These are phyloP conservation scores for Rhamnella rubrinervis DNA, from an alignment of 331 rosid species.

Conservation along the genomic window DNA sequence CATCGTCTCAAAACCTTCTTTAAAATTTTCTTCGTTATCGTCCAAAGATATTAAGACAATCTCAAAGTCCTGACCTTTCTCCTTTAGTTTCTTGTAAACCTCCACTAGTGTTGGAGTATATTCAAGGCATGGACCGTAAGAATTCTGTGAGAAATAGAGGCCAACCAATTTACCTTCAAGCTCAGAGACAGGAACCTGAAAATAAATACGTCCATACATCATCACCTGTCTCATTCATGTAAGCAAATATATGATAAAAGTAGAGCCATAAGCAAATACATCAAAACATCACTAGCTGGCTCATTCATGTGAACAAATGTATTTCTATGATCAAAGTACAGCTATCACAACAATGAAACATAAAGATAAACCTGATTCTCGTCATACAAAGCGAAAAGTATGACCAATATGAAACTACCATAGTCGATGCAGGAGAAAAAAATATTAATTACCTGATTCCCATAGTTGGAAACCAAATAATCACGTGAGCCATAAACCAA, in stretches of 20 bases:
- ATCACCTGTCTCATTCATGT: too few relatives aligned
- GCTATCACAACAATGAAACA: too few relatives aligned
- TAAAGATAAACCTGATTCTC: background rate
- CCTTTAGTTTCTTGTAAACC: constrained; percentile 35
- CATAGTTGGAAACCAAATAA: constrained; percentile 31
- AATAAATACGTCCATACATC: background rate
- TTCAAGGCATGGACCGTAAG: constrained; percentile 20
- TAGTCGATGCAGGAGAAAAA: too few relatives aligned
- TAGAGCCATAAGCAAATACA: background rate
- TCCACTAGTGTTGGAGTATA: constrained; percentile 39
- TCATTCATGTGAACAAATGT: too few relatives aligned
- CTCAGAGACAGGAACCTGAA: constrained; percentile 38
- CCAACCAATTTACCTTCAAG: constrained; percentile 48
- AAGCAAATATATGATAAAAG: background rate
- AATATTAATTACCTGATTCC: background rate
- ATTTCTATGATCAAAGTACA: too few relatives aligned
- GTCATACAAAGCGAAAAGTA: too few relatives aligned
- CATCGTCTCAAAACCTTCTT: constrained; percentile 27
- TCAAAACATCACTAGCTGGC: background rate
- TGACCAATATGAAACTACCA: too few relatives aligned
- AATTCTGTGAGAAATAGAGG: constrained; percentile 25
- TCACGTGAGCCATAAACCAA: constrained; percentile 39
- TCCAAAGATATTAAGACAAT: constrained; percentile 46
- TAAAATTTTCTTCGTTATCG: constrained; percentile 32
- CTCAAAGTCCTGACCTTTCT: constrained; percentile 51